Percentiles rank a stretch among this genome's conserved stretches.
phyloP scores from a whole-genome alignment of 306 rosid genomes.

The Erythrophleum fordii region DNA sequence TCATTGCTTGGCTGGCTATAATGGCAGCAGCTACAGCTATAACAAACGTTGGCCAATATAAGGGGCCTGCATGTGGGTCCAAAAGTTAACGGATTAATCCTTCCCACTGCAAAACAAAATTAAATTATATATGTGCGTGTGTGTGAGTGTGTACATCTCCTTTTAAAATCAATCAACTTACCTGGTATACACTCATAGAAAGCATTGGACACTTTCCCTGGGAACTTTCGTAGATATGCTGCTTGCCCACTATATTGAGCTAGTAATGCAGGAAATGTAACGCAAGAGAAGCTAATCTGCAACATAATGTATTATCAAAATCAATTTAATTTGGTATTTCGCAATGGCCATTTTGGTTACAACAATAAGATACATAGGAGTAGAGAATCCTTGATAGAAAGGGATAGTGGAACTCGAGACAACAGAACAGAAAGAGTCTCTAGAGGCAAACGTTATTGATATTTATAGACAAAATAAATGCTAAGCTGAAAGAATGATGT shows the following conservation, averaged over 20 bases:
- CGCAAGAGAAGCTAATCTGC: slow-evolving; percentile 51
- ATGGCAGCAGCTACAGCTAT: slow-evolving; percentile 79
- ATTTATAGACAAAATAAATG: neutral
- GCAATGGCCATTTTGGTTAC: neutral
- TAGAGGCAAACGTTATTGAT: neutral
- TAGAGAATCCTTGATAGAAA: neutral
- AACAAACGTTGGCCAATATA: slow-evolving; percentile 91
- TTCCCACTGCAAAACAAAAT: neutral
- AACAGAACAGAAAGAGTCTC: neutral
- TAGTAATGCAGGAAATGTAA: slow-evolving; percentile 45
- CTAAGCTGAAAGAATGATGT: neutral
- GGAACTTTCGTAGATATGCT: slow-evolving; percentile 45
- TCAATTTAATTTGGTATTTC: slow-evolving; percentile 2
- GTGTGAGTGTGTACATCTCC: too few relatives aligned
- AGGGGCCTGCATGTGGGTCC: slow-evolving; percentile 43
- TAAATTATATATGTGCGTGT: too few relatives aligned
- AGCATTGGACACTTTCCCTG: slow-evolving; percentile 38
- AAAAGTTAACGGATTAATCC: neutral
- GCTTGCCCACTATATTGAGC: slow-evolving; percentile 50
- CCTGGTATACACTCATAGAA: slow-evolving; percentile 53
- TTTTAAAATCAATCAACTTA: slow-evolving; percentile 33
- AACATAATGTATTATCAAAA: neutral
- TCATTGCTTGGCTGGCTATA: slow-evolving; percentile 93
- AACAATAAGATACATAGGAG: neutral
- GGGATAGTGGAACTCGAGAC: neutral